phyloP scores from a whole-genome alignment of 2,329 filamentous ascomycete genomes.

The Claviceps humidiphila region DNA sequence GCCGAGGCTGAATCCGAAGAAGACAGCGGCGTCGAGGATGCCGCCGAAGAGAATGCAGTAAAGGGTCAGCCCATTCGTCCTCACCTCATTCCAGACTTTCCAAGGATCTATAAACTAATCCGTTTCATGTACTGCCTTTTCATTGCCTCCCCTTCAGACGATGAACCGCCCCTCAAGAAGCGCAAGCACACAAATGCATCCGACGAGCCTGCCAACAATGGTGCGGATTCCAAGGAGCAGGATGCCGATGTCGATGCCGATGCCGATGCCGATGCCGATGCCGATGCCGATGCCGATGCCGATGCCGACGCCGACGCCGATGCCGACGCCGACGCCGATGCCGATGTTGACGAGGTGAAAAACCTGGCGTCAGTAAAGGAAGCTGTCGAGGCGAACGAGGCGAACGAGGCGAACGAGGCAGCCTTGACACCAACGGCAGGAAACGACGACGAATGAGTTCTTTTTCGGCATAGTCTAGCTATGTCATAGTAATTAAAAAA shows the following conservation, averaged over 20 bases:
- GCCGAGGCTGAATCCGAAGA: constrained; percentile 9
- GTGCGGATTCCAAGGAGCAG: constrained; percentile 15
- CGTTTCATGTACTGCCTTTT: neutral
- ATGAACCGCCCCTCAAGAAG: constrained; percentile 37
- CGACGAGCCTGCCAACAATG: constrained; percentile 17
- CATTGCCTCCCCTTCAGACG: constrained; percentile 12
- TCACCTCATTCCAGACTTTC: neutral
- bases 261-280: neutral
- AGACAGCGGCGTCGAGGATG: constrained; percentile 7
- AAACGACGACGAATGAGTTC: constrained; percentile 15
- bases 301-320: constrained; percentile 13
- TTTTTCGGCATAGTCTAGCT: neutral
- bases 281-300: neutral
- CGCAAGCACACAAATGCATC: constrained; percentile 29
- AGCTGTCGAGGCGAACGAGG: constrained; percentile 13
- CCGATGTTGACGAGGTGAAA: constrained; percentile 8
- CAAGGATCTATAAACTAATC: neutral
- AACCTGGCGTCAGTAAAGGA: constrained; percentile 14
- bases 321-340: neutral
- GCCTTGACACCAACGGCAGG: constrained; percentile 17
- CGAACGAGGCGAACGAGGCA: constrained; percentile 7
- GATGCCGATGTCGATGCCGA: constrained; percentile 19
- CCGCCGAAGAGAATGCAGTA: constrained; percentile 18
- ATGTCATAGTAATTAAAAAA: no score
- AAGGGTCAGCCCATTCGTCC: constrained; percentile 17